Evolutionary conservation across 805 yeast genomes (phyloP).

Genomic region (Barnettozyma sucrosica): DNA sequence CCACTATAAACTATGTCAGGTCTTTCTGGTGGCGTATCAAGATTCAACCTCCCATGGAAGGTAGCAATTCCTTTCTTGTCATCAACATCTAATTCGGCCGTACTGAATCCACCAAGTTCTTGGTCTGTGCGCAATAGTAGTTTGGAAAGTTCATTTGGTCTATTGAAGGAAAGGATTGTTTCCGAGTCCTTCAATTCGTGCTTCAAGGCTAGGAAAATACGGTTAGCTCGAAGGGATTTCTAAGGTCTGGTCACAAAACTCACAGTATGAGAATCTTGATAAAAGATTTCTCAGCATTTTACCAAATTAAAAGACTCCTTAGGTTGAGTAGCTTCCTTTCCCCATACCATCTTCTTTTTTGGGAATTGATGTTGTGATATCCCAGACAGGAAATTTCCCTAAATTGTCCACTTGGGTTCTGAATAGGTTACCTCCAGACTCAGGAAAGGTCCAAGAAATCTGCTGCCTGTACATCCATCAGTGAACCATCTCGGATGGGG

Average conservation of each 20-base stretch:
- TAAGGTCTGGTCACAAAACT: background rate
- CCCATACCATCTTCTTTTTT: too few relatives aligned
- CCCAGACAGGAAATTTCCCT: background rate
- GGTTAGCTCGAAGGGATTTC: background rate
- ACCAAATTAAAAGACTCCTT: background rate
- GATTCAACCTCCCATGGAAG: constrained; percentile 64
- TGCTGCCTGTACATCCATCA: too few relatives aligned
- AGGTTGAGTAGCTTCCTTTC: too few relatives aligned
- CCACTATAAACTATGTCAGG: constrained; percentile 63
- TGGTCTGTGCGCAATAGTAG: constrained; percentile 63
- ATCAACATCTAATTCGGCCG: constrained; percentile 45
- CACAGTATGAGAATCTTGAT: background rate
- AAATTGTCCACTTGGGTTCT: background rate
- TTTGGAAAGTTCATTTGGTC: constrained; percentile 41
- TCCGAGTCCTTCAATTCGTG: constrained; percentile 21
- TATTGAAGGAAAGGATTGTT: constrained; percentile 53
- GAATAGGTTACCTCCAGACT: too few relatives aligned
- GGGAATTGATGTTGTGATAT: too few relatives aligned
- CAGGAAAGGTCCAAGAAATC: too few relatives aligned
- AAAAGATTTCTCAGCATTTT: constrained; percentile 7
- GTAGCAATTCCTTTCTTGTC: constrained; percentile 42
- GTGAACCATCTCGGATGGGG: too few relatives aligned
- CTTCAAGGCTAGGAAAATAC: constrained; percentile 4
- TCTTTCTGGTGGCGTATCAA: constrained; percentile 59
- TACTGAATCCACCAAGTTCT: constrained; percentile 75